These are phyloP conservation scores for Plasmodium knowlesi DNA, from an alignment of 169 alveolate genomes.

Conservation along the genomic window DNA sequence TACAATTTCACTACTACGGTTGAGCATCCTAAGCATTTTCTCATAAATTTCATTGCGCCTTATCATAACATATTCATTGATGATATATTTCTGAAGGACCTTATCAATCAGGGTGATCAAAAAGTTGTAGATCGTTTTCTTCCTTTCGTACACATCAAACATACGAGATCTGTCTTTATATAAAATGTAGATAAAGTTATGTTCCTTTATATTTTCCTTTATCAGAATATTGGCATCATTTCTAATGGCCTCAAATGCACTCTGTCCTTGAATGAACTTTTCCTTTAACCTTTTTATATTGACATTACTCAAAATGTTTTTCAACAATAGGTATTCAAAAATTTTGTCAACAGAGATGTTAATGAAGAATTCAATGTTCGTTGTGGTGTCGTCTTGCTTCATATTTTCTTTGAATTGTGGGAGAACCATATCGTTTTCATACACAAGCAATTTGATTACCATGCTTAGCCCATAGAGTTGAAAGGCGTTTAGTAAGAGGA, in stretches of 20 bases:
- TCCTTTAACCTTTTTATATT: constrained; percentile 57
- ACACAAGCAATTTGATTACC: constrained; percentile 39
- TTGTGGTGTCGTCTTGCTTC: background rate
- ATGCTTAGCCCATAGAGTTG: constrained; percentile 31
- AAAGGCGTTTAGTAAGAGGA: constrained; percentile 20
- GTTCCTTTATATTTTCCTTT: constrained; percentile 42
- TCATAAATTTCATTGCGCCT: constrained; percentile 49
- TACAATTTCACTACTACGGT: background rate
- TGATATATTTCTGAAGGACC: constrained; percentile 22
- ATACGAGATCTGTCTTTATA: background rate
- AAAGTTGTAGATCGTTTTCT: constrained; percentile 37
- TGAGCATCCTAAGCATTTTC: background rate
- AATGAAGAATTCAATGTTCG: constrained; percentile 49
- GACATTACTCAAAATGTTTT: constrained; percentile 11
- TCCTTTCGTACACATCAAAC: constrained; percentile 53
- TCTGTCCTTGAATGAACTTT: constrained; percentile 61
- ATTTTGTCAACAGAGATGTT: constrained; percentile 44
- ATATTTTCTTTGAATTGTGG: background rate
- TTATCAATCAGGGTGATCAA: constrained; percentile 39
- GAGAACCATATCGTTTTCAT: constrained; percentile 34
- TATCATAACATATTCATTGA: constrained; percentile 30
- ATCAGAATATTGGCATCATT: constrained; percentile 22
- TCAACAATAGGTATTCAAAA: constrained; percentile 43
- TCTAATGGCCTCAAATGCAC: constrained; percentile 10
- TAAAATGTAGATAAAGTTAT: constrained; percentile 37